phyloP scores from a whole-genome alignment of 345 rosid species.

The Sonneratia alba region DNA sequence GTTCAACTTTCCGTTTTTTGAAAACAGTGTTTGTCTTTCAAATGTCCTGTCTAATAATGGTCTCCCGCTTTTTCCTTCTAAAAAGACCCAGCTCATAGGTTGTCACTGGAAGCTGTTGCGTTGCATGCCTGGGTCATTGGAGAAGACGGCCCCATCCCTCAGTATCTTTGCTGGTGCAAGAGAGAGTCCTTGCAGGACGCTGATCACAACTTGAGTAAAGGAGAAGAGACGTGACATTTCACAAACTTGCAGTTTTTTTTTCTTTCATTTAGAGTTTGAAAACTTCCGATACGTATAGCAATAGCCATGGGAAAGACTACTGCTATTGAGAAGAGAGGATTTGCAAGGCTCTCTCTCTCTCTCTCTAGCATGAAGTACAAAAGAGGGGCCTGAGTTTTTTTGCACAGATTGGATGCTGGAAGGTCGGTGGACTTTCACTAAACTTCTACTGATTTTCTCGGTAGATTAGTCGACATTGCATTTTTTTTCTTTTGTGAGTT shows the following conservation, averaged over 20 bases:
- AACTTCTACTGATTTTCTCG: too few relatives aligned
- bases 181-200: slow-evolving; percentile 30
- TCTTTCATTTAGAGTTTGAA: slow-evolving; percentile 4
- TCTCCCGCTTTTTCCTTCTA: not conserved
- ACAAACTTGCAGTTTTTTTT: slow-evolving; percentile 2
- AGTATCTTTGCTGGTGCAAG: slow-evolving; percentile 74
- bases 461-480: too few relatives aligned
- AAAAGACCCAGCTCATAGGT: slow-evolving; percentile 65
- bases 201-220: slow-evolving; percentile 19
- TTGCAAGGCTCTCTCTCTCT: not conserved
- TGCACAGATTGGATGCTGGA: too few relatives aligned
- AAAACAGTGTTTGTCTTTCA: slow-evolving; percentile 6
- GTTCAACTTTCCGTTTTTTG: not conserved
- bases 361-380: not conserved
- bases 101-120: slow-evolving; percentile 62
- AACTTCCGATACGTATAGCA: slow-evolving; percentile 21
- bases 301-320: not conserved
- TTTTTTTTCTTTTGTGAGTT: too few relatives aligned
- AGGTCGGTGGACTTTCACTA: too few relatives aligned
- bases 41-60: not conserved
- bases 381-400: too few relatives aligned
- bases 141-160: slow-evolving; percentile 56
- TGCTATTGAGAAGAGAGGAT: not conserved
- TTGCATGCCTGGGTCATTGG: slow-evolving; percentile 72
- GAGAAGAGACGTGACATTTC: slow-evolving; percentile 14